Percentiles rank a stretch among this genome's conserved stretches.
phyloP scores from a whole-genome alignment of 2,329 filamentous ascomycete species.

The Curvularia hawaiiensis region DNA sequence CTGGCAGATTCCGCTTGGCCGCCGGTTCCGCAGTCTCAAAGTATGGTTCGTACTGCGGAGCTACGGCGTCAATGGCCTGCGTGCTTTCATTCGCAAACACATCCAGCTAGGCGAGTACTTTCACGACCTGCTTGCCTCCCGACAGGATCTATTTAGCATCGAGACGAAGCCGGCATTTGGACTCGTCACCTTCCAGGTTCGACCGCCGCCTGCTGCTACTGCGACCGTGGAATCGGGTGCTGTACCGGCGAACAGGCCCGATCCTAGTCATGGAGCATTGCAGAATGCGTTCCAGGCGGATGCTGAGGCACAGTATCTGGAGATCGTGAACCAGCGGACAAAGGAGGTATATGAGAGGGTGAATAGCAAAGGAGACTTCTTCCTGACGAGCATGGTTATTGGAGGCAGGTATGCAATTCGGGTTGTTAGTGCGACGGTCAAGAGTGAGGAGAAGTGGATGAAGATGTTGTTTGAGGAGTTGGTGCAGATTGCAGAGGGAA shows the following conservation, averaged over 20 bases:
- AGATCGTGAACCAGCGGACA: slow-evolving; percentile 69
- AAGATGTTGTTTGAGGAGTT: slow-evolving; percentile 75
- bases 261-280: slow-evolving; percentile 40
- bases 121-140: slow-evolving; percentile 60
- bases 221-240: background rate
- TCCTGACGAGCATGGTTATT: slow-evolving; percentile 78
- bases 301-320: slow-evolving; percentile 49
- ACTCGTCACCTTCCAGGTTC: slow-evolving; percentile 76
- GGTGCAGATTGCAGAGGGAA: slow-evolving; percentile 60
- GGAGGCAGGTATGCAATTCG: slow-evolving; percentile 78
- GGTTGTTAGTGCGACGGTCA: slow-evolving; percentile 74
- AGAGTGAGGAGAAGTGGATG: slow-evolving; percentile 74
- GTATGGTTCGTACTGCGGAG: slow-evolving; percentile 92
- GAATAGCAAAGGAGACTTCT: slow-evolving; percentile 77
- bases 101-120: slow-evolving; percentile 74
- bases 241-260: slow-evolving; percentile 17
- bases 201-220: slow-evolving; percentile 15
- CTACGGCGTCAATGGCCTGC: slow-evolving; percentile 79
- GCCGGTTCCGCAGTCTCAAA: slow-evolving; percentile 87
- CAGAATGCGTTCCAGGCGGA: slow-evolving; percentile 42
- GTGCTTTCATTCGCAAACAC: slow-evolving; percentile 72
- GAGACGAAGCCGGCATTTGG: slow-evolving; percentile 77
- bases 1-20: slow-evolving; percentile 94
- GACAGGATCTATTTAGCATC: slow-evolving; percentile 75
- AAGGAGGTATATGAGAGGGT: slow-evolving; percentile 76